These are phyloP conservation scores for Beauveria scarabaeidicola DNA, from an alignment of 2,329 filamentous ascomycete genomes.

Conservation along the genomic window DNA sequence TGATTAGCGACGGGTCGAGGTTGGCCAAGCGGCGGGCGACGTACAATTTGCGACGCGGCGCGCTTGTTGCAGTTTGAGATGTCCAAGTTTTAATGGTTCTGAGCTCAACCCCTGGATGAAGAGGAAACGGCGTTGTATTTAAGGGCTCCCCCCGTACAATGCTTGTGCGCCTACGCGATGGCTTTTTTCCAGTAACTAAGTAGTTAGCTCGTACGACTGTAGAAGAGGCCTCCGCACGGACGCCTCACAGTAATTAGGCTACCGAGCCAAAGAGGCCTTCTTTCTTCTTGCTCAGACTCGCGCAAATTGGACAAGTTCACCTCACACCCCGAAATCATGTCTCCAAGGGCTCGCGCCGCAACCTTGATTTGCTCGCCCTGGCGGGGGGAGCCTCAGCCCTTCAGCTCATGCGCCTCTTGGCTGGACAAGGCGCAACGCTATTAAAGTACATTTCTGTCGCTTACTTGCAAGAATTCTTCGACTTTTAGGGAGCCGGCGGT, in stretches of 20 bases:
- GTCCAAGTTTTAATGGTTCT: too few species aligned
- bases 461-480: neutral
- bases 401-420: neutral
- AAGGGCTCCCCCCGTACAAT: neutral
- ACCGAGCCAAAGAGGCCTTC: neutral
- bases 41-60: neutral
- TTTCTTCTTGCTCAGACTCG: neutral
- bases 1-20: neutral
- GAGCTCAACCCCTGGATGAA: neutral
- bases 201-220: neutral
- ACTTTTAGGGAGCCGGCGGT: neutral
- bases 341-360: neutral
- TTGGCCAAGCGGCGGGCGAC: neutral
- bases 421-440: neutral
- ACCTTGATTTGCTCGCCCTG: neutral
- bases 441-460: neutral
- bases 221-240: conserved; percentile 5
- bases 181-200: neutral
- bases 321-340: neutral
- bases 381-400: neutral
- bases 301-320: neutral
- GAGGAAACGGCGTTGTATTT: neutral
- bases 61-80: neutral
- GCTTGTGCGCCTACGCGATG: neutral
- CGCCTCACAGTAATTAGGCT: neutral